These are phyloP conservation scores for Isochrysis galbana DNA, from an alignment of 78 protist species.

Conservation along the genomic window DNA sequence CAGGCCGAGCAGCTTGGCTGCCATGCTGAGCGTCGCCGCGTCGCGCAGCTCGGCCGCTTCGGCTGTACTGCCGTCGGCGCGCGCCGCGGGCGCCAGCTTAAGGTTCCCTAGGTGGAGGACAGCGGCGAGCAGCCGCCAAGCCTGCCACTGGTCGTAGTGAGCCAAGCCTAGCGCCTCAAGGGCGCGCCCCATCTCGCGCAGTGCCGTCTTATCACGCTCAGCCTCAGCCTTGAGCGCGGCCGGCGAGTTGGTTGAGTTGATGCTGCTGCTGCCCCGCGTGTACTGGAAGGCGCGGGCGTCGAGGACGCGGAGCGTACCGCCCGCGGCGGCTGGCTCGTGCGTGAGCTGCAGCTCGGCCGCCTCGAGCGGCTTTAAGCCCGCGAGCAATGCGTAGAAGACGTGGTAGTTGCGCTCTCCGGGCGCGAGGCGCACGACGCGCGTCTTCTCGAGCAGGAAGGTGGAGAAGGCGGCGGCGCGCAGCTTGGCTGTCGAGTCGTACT, in stretches of 20 bases:
- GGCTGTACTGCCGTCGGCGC: neutral
- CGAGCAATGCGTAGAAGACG: conserved; percentile 73
- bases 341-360: neutral
- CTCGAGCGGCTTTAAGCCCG: neutral
- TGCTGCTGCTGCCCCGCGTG: neutral
- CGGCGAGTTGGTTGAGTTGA: neutral
- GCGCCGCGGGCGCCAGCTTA: neutral
- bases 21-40: too few relatives aligned
- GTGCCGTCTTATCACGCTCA: neutral
- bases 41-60: too few relatives aligned
- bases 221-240: neutral
- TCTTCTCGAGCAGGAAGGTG: conserved; percentile 77
- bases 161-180: neutral
- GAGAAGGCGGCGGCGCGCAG: conserved; percentile 46
- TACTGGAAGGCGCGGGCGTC: neutral
- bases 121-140: neutral
- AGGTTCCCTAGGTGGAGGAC: neutral
- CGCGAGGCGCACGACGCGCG: conserved; percentile 79
- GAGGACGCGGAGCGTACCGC: too few relatives aligned
- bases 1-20: neutral
- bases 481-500: neutral
- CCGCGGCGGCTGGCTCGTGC: too few relatives aligned
- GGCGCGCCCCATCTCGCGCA: neutral
- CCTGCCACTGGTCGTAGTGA: neutral
- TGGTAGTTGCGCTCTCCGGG: conserved; percentile 86